Conservation (phyloP, 2,329 filamentous ascomycete genomes). For the Cladosporium colombiae region DNA sequence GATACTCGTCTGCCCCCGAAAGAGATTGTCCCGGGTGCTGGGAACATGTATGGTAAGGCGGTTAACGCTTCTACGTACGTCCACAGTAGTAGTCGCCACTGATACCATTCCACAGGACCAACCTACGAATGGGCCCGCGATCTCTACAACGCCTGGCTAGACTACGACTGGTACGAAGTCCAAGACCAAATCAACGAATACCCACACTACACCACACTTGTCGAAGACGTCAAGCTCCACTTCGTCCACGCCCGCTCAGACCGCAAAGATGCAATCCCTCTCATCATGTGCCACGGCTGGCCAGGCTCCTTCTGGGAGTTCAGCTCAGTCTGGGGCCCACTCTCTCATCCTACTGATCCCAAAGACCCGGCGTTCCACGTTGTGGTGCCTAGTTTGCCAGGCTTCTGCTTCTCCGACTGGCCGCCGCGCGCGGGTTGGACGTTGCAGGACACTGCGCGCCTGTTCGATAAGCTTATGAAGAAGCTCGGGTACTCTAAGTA, state of each 20-base stretch:
- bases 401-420: slow-evolving; percentile 51
- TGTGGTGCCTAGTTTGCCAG: slow-evolving; percentile 60
- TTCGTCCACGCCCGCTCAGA: slow-evolving; percentile 42
- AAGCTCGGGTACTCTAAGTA: slow-evolving; percentile 44
- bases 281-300: slow-evolving; percentile 49
- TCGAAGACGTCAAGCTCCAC: slow-evolving; percentile 41
- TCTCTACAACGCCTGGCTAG: slow-evolving; percentile 39
- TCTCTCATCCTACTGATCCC: slow-evolving; percentile 36
- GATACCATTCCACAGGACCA: slow-evolving; percentile 1
- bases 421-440: slow-evolving; percentile 39
- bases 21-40: slow-evolving; percentile 40
- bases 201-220: slow-evolving; percentile 39
- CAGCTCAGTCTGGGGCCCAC: slow-evolving; percentile 40
- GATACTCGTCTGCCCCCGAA: slow-evolving; percentile 38
- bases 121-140: slow-evolving; percentile 37
- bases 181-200: slow-evolving; percentile 38
- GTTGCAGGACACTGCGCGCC: slow-evolving; percentile 40
- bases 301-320: slow-evolving; percentile 50
- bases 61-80: no score
- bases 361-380: slow-evolving; percentile 53
- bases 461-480: slow-evolving; percentile 44
- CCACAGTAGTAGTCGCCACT: not conserved
- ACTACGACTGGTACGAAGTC: slow-evolving; percentile 38
- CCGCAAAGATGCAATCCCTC: slow-evolving; percentile 42
- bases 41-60: slow-evolving; percentile 39